Percentiles rank a stretch among this genome's conserved stretches.
phyloP scores from a whole-genome alignment of 2,329 filamentous ascomycete genomes.

The Parastagonospora nodorum region DNA sequence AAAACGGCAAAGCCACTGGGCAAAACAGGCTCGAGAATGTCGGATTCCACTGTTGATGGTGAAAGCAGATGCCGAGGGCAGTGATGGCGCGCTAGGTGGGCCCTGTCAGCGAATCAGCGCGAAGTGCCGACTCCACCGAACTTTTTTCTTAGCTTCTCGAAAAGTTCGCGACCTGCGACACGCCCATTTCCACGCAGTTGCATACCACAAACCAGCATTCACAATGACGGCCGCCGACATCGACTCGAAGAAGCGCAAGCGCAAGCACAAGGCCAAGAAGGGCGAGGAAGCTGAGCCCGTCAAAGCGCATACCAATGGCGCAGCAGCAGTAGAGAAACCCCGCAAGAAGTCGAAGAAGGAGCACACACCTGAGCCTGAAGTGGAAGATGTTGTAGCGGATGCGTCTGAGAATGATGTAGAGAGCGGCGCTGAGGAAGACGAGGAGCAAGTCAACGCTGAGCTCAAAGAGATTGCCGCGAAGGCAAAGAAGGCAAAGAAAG shows the following conservation, averaged over 20 bases:
- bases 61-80: no score
- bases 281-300: constrained; percentile 31
- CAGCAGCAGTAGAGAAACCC: constrained; percentile 43
- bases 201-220: constrained; percentile 7
- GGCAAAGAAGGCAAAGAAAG: constrained; percentile 27
- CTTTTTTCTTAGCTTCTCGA: constrained; percentile 28
- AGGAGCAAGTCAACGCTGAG: constrained; percentile 41
- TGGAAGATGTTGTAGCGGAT: constrained; percentile 22
- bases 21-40: no score
- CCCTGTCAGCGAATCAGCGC: constrained; percentile 6
- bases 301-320: constrained; percentile 39
- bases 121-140: constrained; percentile 18
- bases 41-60: no score
- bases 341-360: constrained; percentile 50
- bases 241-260: constrained; percentile 54
- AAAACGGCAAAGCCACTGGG: no score
- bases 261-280: constrained; percentile 51
- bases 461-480: constrained; percentile 39
- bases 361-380: constrained; percentile 38
- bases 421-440: constrained; percentile 40
- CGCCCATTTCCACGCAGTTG: constrained; percentile 5
- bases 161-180: constrained; percentile 21
- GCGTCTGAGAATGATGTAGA: constrained; percentile 36
- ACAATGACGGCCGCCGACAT: constrained; percentile 47
- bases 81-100: neutral